A percentile compares a stretch with the other conserved stretches of the same genome.
Evolutionary conservation across 257 asterid genomes (phyloP).

Genomic region (Solanum ahanhuiri): DNA sequence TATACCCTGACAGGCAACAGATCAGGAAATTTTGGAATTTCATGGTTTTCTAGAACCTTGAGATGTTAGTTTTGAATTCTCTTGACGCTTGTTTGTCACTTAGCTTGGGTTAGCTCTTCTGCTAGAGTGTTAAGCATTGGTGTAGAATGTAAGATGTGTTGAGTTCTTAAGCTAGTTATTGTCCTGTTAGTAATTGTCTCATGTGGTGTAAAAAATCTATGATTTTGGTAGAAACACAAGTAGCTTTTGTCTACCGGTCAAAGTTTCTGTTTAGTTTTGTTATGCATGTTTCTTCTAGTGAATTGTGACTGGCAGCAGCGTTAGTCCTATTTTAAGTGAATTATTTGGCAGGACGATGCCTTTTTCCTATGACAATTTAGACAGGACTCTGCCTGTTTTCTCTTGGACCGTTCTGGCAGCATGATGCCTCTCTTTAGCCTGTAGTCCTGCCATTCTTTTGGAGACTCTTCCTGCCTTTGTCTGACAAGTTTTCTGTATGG

Average conservation of each 20-base stretch:
- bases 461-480: background rate
- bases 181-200: background rate
- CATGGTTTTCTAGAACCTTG: background rate
- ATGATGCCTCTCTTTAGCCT: background rate
- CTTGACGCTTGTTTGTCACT: background rate
- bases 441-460: background rate
- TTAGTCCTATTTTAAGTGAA: background rate
- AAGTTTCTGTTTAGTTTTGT: background rate
- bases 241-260: background rate
- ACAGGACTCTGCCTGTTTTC: background rate
- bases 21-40: background rate
- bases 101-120: background rate
- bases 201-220: background rate
- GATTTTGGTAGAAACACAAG: background rate
- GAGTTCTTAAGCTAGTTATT: background rate
- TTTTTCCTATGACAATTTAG: background rate
- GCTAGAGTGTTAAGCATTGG: background rate
- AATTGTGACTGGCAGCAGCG: background rate
- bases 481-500: background rate
- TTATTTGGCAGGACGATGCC: background rate
- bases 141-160: background rate
- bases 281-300: background rate
- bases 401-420: background rate
- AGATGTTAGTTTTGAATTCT: background rate
- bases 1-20: background rate